Percentiles rank a stretch among this genome's conserved stretches.
These are phyloP conservation scores for Globisporangium heterothallicum DNA, from an alignment of 352 stramenopile species.

Conservation along the genomic window DNA sequence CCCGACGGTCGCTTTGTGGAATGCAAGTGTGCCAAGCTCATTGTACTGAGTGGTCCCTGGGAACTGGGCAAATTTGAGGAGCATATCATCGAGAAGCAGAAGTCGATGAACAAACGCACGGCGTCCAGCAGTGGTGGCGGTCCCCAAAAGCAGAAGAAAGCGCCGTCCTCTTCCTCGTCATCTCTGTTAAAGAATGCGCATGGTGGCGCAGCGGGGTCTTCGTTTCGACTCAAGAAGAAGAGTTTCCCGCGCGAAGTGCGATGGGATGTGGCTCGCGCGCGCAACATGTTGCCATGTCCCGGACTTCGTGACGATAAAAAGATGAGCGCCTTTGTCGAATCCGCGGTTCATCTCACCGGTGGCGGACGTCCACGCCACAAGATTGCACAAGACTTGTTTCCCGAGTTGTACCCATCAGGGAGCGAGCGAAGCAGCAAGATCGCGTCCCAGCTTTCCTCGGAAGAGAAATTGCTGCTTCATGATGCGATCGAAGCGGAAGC, in stretches of 20 bases:
- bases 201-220: conserved; percentile 6
- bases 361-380: conserved; percentile 53
- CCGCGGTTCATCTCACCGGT: conserved; percentile 56
- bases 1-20: conserved; percentile 63
- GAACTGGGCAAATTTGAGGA: conserved; percentile 48
- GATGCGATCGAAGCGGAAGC: conserved; percentile 68
- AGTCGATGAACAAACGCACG: conserved; percentile 9
- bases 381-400: conserved; percentile 69
- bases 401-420: conserved; percentile 27
- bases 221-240: conserved; percentile 26
- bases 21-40: conserved; percentile 59
- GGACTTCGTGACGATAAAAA: conserved; percentile 56
- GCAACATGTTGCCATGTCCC: conserved; percentile 51
- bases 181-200: no score
- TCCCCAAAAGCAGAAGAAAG: background rate
- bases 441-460: background rate
- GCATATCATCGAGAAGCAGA: conserved; percentile 53
- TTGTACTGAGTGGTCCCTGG: conserved; percentile 49
- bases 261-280: conserved; percentile 41
- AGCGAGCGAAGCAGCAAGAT: conserved; percentile 8
- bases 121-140: background rate
- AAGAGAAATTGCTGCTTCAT: conserved; percentile 66
- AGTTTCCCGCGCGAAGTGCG: conserved; percentile 48
- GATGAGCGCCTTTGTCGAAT: conserved; percentile 46
- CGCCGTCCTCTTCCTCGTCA: no score